These are phyloP conservation scores for Sporothrix pseudoabietina DNA, from an alignment of 2,329 filamentous ascomycete species.

Conservation along the genomic window DNA sequence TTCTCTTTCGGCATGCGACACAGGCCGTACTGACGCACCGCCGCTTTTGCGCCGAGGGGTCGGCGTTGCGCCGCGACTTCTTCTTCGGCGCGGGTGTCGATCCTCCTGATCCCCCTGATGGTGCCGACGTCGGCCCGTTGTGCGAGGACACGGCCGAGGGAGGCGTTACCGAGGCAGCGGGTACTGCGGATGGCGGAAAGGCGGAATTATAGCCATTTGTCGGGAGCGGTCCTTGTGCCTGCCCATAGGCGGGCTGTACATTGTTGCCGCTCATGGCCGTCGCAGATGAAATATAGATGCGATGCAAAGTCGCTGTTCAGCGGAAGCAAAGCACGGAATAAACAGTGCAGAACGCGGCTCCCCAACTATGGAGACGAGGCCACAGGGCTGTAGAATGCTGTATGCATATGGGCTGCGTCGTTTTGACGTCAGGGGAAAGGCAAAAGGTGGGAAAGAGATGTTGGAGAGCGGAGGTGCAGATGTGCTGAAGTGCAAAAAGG, in stretches of 20 bases:
- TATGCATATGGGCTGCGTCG: conserved; percentile 8
- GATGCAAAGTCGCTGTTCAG: neutral
- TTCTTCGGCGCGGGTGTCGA: conserved; percentile 42
- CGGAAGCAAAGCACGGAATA: neutral
- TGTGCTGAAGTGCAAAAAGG: neutral
- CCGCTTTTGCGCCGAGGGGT: conserved; percentile 61
- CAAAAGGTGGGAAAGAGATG: neutral
- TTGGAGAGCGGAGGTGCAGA: neutral
- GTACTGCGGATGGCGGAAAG: neutral
- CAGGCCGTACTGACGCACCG: conserved; percentile 84
- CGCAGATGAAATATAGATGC: too few species aligned
- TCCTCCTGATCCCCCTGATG: neutral
- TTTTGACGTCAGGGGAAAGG: neutral
- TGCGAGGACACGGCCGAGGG: neutral
- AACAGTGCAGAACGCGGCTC: neutral
- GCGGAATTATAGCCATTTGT: neutral
- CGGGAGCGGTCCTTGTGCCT: neutral
- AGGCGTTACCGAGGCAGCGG: neutral
- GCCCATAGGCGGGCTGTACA: neutral
- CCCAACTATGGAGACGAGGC: conserved; percentile 17
- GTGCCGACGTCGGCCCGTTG: neutral
- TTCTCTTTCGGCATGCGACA: conserved; percentile 75
- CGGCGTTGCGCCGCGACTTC: conserved; percentile 54
- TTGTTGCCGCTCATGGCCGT: conserved; percentile 6
- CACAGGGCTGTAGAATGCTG: neutral